phyloP scores from a whole-genome alignment of 1,139 yeast species.

The Protomyces macrosporus region DNA sequence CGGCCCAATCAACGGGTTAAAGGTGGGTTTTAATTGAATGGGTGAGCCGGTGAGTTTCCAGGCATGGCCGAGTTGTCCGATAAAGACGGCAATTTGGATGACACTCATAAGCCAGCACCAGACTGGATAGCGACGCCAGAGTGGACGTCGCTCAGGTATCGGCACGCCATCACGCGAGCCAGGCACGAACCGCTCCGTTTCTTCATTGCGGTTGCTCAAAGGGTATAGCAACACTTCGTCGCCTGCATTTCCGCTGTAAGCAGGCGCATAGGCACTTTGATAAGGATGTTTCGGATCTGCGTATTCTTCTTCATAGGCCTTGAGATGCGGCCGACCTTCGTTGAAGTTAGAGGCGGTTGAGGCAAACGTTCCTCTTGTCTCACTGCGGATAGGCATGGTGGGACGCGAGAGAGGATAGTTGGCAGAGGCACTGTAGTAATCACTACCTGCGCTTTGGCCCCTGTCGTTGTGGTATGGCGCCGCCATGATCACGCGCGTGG shows the following conservation, averaged over 20 bases:
- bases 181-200: background rate
- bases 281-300: background rate
- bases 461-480: background rate
- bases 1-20: constrained; percentile 82
- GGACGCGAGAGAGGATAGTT: background rate
- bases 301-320: background rate
- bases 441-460: background rate
- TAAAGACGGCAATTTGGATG: constrained; percentile 56
- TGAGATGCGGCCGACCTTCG: background rate
- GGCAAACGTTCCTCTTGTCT: too few relatives aligned
- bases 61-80: constrained; percentile 63
- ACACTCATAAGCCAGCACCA: constrained; percentile 34
- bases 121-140: background rate
- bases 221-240: background rate
- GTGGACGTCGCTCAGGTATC: too few relatives aligned
- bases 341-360: too few relatives aligned
- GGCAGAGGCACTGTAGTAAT: background rate
- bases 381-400: too few relatives aligned
- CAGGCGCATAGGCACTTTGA: background rate
- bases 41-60: constrained; percentile 59
- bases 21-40: constrained; percentile 63
- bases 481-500: background rate
- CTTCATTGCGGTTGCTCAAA: background rate
- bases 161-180: background rate
- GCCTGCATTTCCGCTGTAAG: background rate